These are phyloP conservation scores for Pyrenochaeta sp. DNA, from an alignment of 2,329 filamentous ascomycete genomes.

Conservation along the genomic window DNA sequence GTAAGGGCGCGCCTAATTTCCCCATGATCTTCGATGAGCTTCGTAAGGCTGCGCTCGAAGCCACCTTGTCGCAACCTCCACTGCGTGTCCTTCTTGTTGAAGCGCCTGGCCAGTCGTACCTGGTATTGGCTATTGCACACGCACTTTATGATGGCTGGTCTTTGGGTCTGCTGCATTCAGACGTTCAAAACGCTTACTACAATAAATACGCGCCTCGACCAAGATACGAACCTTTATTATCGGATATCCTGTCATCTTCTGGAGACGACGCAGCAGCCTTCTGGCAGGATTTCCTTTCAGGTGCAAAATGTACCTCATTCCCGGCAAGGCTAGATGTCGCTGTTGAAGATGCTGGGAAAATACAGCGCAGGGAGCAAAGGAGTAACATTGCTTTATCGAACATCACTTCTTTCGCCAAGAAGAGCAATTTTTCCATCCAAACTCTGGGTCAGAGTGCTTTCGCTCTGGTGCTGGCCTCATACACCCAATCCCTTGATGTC, in stretches of 20 bases:
- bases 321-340: conserved; percentile 25
- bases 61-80: conserved; percentile 20
- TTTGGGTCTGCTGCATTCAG: conserved; percentile 73
- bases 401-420: conserved; percentile 69
- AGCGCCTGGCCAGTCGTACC: conserved; percentile 45
- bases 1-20: conserved; percentile 35
- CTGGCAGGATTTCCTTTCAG: conserved; percentile 74
- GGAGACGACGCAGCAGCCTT: conserved; percentile 64
- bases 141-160: conserved; percentile 92
- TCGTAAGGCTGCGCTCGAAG: conserved; percentile 42
- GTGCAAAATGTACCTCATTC: conserved; percentile 53
- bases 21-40: conserved; percentile 39
- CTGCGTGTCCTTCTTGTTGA: conserved; percentile 50
- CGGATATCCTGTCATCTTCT: conserved; percentile 59
- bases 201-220: conserved; percentile 53
- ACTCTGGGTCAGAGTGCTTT: conserved; percentile 79
- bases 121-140: conserved; percentile 79
- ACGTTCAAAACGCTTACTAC: conserved; percentile 72
- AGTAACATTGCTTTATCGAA: conserved; percentile 54
- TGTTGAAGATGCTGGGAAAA: conserved; percentile 13
- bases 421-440: conserved; percentile 74
- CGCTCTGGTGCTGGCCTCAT: conserved; percentile 72
- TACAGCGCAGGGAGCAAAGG: conserved; percentile 55
- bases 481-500: conserved; percentile 72
- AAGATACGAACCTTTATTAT: conserved; percentile 62